phyloP scores from a whole-genome alignment of 2,329 filamentous ascomycete genomes.

The Rhinocladiella similis region DNA sequence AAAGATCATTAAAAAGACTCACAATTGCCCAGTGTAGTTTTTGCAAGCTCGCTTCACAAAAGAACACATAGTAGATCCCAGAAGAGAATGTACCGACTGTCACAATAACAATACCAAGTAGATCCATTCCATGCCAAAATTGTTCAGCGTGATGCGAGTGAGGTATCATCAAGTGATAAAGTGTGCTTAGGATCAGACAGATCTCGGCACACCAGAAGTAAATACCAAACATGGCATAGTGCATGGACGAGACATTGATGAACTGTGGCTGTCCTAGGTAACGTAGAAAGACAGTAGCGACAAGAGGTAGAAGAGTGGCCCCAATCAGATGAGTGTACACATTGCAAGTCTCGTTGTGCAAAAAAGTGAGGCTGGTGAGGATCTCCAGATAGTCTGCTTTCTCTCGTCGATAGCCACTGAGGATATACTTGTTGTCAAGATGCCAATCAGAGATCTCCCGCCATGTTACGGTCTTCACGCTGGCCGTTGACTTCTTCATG shows the following conservation, averaged over 20 bases:
- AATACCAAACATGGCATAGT: conserved; percentile 23
- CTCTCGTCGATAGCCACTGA: conserved; percentile 25
- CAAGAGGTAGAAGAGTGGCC: conserved; percentile 23
- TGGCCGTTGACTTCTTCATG: neutral
- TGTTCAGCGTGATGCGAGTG: too few species aligned
- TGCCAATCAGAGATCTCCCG: conserved; percentile 24
- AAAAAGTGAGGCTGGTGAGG: conserved; percentile 24
- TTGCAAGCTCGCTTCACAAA: too few species aligned
- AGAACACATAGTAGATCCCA: too few species aligned
- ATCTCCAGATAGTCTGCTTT: conserved; percentile 24
- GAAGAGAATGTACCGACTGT: too few species aligned
- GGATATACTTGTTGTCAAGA: conserved; percentile 23
- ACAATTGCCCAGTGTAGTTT: too few species aligned
- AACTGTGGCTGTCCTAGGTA: conserved; percentile 18
- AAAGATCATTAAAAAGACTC: too few species aligned
- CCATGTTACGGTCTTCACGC: conserved; percentile 7
- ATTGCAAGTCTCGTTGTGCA: conserved; percentile 28
- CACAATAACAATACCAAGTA: too few species aligned
- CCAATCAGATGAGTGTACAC: conserved; percentile 26
- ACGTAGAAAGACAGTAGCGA: conserved; percentile 13
- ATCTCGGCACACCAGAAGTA: conserved; percentile 22
- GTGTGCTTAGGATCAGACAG: conserved; percentile 17
- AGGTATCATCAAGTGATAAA: too few species aligned
- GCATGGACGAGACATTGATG: conserved; percentile 18
- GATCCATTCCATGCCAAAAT: too few species aligned